phyloP scores from a whole-genome alignment of 352 stramenopile genomes.

The Globisporangium perplexum region DNA sequence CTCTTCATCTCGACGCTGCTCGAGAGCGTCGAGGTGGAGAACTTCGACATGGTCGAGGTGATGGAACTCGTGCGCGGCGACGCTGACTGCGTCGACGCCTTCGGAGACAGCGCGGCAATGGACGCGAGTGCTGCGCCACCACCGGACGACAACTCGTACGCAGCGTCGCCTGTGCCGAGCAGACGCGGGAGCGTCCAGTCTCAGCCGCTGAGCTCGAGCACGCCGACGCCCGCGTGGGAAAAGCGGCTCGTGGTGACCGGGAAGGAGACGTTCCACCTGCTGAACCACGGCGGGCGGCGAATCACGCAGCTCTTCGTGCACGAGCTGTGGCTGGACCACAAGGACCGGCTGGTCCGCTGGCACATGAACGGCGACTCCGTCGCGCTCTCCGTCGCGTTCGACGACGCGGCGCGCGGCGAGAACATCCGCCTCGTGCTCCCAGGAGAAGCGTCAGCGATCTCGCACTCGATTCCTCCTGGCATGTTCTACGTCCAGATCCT shows the following conservation, averaged over 20 bases:
- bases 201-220: slow-evolving; percentile 23
- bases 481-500: slow-evolving; percentile 83
- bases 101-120: slow-evolving; percentile 24
- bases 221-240: slow-evolving; percentile 50
- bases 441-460: slow-evolving; percentile 65
- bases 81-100: slow-evolving; percentile 57
- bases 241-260: slow-evolving; percentile 74
- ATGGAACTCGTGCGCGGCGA: slow-evolving; percentile 67
- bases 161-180: no score
- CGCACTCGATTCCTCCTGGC: slow-evolving; percentile 63
- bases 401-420: slow-evolving; percentile 54
- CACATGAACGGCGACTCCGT: slow-evolving; percentile 81
- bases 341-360: slow-evolving; percentile 77
- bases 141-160: no score
- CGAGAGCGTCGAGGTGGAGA: slow-evolving; percentile 67
- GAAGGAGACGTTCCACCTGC: slow-evolving; percentile 77
- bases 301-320: slow-evolving; percentile 85
- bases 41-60: slow-evolving; percentile 67
- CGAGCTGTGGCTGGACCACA: slow-evolving; percentile 82
- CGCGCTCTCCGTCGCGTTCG: slow-evolving; percentile 74
- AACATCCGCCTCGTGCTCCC: slow-evolving; percentile 76
- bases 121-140: no score
- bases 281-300: slow-evolving; percentile 45
- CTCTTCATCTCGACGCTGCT: slow-evolving; percentile 81
- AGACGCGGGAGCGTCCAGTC: no score